Evolutionary conservation across 345 rosid species (phyloP), one percentile per base, ranked within the genome.

Genomic region (Streptanthus diversifolius): DNA sequence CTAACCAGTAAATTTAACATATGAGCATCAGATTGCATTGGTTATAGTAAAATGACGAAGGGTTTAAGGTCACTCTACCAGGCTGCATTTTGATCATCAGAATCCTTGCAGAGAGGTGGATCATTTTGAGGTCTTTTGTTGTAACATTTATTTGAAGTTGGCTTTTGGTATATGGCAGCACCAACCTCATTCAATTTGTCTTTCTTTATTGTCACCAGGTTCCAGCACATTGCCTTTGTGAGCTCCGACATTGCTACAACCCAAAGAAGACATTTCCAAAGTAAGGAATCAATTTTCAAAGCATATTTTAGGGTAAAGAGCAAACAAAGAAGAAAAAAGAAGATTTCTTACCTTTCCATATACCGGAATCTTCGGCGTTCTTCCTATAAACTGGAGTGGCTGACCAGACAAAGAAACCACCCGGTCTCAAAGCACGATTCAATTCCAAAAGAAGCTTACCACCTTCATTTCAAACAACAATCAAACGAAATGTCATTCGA

Each of bases 321-420:
- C 21, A 17, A 68, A 52, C 36, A 52, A 27, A 14, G 9, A 33
- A 17, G 22, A 45, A 12, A 5, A 13, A 40, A 0, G 13, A 53
- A 29, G 22, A 37, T n/a, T 27, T 49, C 54, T 11, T 57, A 91
- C 98, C 97, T 81, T 84, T 76, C 96, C 98, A 91, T 71, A 93
- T 93, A 73, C 81, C 89, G 79, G 83, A 83, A 80, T 91, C 95
- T 77, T 91, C 97, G 29, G 71, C 79, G 55, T 80, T 82, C 82
- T 87, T 93, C 72, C 83, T 87, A 68, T 95, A 91, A 63, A 91
- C 88, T 35, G 99, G 97, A 72, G 99, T 91, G 8, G 97, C 99
- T 62, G 97, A 93, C 97, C 97, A 91, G 58, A 95, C 86, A 74
- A 95, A 95, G 85, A 81, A 91, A 70, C 95, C 99, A 70, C 97